phyloP scores from a whole-genome alignment of 768 basidiomycete genomes.

The Psilocybe cyanescens region DNA sequence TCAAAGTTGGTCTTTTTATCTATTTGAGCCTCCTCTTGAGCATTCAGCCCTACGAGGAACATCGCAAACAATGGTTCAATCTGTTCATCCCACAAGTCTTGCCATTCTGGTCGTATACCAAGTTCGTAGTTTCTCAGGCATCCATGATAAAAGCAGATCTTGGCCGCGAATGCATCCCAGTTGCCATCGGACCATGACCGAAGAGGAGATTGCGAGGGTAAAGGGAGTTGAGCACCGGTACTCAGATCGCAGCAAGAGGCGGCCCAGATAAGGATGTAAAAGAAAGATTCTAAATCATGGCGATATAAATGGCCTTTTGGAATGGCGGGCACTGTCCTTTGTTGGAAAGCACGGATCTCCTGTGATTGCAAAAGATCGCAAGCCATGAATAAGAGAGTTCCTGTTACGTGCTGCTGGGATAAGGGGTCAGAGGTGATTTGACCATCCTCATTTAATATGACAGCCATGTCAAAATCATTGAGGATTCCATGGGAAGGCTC shows the following conservation, averaged over 20 bases:
- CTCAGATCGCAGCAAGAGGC: constrained; percentile 12
- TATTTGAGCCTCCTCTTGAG: no score
- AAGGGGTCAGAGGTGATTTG: no score
- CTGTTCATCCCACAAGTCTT: background rate
- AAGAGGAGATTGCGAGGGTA: background rate
- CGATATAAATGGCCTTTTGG: constrained; percentile 23
- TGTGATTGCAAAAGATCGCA: background rate
- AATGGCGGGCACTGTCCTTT: background rate
- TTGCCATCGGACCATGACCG: background rate
- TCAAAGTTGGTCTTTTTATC: background rate
- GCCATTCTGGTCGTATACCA: background rate
- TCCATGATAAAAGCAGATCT: background rate
- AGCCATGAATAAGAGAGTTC: background rate
- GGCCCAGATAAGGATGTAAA: constrained; percentile 28
- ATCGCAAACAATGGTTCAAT: background rate
- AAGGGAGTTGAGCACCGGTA: background rate
- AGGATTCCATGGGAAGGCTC: constrained; percentile 23
- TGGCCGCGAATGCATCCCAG: background rate
- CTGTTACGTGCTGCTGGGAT: background rate
- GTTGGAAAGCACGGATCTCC: background rate
- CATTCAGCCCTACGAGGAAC: background rate
- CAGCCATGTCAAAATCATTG: constrained; percentile 32
- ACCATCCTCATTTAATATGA: constrained; percentile 8
- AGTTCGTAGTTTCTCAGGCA: background rate
- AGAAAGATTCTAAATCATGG: constrained; percentile 29